These are phyloP conservation scores for Trypanosoma cruzi DNA, from an alignment of 208 protist species.

Conservation along the genomic window DNA sequence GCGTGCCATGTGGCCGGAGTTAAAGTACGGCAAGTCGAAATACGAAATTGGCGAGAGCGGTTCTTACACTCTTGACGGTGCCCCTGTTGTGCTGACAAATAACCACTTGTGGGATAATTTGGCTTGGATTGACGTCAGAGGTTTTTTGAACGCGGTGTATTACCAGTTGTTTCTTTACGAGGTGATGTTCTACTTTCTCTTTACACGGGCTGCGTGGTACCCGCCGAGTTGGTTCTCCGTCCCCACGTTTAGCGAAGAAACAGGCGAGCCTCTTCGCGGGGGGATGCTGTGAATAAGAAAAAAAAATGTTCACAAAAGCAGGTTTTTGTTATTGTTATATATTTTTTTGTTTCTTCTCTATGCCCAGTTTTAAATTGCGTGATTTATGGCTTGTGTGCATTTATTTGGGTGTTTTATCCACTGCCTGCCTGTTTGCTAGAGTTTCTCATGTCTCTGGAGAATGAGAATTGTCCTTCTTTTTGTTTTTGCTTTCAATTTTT, in stretches of 20 bases:
- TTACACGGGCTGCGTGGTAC: conserved; percentile 77
- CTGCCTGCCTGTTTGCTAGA: no score
- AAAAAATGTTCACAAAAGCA: background rate
- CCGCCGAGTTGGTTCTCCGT: conserved; percentile 68
- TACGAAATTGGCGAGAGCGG: background rate
- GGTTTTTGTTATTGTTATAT: background rate
- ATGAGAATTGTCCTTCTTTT: no score
- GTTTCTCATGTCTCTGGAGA: no score
- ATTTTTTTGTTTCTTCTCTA: background rate
- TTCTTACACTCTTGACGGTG: conserved; percentile 1
- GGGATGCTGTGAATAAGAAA: conserved; percentile 15
- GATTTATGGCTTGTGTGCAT: no score
- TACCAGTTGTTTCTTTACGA: conserved; percentile 74
- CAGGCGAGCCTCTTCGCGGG: conserved; percentile 4
- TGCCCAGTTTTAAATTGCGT: no score
- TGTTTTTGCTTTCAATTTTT: no score
- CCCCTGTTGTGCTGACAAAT: conserved; percentile 41
- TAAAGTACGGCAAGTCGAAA: conserved; percentile 39
- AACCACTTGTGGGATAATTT: conserved; percentile 80
- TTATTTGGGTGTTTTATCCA: no score
- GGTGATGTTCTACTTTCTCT: conserved; percentile 84
- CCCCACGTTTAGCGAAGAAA: conserved; percentile 50
- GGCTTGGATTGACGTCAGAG: conserved; percentile 60
- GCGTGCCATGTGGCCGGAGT: conserved; percentile 88
- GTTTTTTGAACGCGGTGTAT: conserved; percentile 65